phyloP scores from a whole-genome alignment of 2,329 filamentous ascomycete genomes.

The Cercospora sp. region DNA sequence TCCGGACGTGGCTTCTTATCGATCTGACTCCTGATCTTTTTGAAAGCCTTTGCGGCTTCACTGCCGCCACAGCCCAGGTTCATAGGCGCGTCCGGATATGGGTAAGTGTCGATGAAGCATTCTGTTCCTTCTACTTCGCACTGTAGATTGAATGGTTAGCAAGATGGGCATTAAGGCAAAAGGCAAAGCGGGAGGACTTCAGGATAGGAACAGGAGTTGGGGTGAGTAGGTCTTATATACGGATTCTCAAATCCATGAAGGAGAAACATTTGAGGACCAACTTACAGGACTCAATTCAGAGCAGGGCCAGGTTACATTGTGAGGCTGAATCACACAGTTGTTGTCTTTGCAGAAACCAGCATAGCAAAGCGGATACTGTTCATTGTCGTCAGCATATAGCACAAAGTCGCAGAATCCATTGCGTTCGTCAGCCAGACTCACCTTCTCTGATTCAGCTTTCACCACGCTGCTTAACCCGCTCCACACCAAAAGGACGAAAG shows the following conservation, averaged over 20 bases:
- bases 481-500: not conserved
- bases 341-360: not conserved
- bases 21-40: not conserved
- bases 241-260: not conserved
- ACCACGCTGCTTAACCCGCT: not conserved
- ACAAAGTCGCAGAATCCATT: not conserved
- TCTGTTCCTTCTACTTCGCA: not conserved
- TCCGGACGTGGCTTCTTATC: not conserved
- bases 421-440: not conserved
- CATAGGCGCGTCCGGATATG: not conserved
- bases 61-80: not conserved
- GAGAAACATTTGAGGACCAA: not conserved
- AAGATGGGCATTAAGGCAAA: not conserved
- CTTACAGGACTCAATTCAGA: not conserved
- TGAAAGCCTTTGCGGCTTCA: not conserved
- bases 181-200: not conserved
- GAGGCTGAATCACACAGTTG: conserved; percentile 2
- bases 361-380: conserved; percentile 6
- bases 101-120: conserved; percentile 4
- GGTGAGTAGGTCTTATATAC: not conserved
- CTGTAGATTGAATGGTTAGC: not conserved
- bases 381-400: not conserved
- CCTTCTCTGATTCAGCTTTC: not conserved
- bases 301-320: not conserved
- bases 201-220: not conserved